Percentiles rank a stretch among this genome's conserved stretches.
phyloP scores from a whole-genome alignment of 441 rosid species.

The Populus hybrid region DNA sequence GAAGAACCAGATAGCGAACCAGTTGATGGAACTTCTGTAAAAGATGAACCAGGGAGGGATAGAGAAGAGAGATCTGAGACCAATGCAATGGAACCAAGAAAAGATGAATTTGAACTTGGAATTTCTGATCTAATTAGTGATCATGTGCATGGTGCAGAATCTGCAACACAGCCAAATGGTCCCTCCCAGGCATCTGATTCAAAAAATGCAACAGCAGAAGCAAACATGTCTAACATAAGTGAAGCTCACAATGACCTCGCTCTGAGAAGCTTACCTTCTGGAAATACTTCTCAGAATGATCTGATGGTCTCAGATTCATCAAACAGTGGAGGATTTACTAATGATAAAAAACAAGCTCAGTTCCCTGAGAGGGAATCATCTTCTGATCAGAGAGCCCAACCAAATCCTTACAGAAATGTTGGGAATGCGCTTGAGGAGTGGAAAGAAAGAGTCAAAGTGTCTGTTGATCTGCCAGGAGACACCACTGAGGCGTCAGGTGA shows the following conservation, averaged over 20 bases:
- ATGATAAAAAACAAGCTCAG: slow-evolving; percentile 41
- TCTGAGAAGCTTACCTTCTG: slow-evolving; percentile 50
- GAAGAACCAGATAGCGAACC: slow-evolving; percentile 48
- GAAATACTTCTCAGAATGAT: slow-evolving; percentile 50
- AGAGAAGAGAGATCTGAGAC: slow-evolving; percentile 39
- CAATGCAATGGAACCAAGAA: slow-evolving; percentile 36
- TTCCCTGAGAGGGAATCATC: slow-evolving; percentile 47
- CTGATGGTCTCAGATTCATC: slow-evolving; percentile 49
- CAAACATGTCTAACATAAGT: slow-evolving; percentile 41
- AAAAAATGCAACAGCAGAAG: slow-evolving; percentile 51
- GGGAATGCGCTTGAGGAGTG: slow-evolving; percentile 38
- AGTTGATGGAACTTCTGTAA: slow-evolving; percentile 38
- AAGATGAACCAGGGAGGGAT: slow-evolving; percentile 36
- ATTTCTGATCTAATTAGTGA: slow-evolving; percentile 35
- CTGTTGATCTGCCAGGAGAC: slow-evolving; percentile 59
- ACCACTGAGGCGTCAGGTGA: slow-evolving; percentile 47
- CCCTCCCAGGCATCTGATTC: slow-evolving; percentile 46
- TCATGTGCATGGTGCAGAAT: slow-evolving; percentile 44
- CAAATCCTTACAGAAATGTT: slow-evolving; percentile 35
- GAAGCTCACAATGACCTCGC: slow-evolving; percentile 46
- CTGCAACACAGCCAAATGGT: slow-evolving; percentile 57
- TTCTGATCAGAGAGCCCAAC: slow-evolving; percentile 43
- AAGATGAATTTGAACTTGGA: slow-evolving; percentile 41
- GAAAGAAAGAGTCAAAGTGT: slow-evolving; percentile 87
- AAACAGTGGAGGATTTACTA: slow-evolving; percentile 50